Conservation (phyloP, 1,284 basidiomycete genomes). For the Sporisorium exsertum region DNA sequence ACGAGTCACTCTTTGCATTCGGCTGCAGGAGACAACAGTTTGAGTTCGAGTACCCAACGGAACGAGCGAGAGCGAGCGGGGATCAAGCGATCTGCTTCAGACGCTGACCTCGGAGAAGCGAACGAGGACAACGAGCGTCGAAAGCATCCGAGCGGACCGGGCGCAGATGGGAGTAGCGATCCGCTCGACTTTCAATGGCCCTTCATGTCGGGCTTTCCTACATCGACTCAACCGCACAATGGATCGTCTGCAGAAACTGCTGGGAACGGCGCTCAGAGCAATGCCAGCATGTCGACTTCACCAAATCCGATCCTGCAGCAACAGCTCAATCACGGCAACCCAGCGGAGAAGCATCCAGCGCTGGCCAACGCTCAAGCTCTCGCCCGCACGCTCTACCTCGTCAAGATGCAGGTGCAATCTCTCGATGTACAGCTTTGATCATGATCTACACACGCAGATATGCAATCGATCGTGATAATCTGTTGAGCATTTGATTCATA, state of each 20-base stretch:
- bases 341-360: conserved; percentile 50
- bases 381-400: conserved; percentile 39
- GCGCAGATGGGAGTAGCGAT: conserved; percentile 16
- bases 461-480: neutral
- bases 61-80: conserved; percentile 6
- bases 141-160: neutral
- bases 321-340: conserved; percentile 31
- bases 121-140: conserved; percentile 4
- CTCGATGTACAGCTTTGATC: conserved; percentile 27
- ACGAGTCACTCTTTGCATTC: conserved; percentile 47
- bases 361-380: conserved; percentile 50
- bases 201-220: conserved; percentile 39
- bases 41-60: conserved; percentile 4
- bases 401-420: conserved; percentile 50
- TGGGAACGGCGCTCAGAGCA: conserved; percentile 7
- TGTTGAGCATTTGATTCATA: neutral
- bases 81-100: conserved; percentile 37
- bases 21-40: neutral
- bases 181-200: conserved; percentile 47
- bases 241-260: neutral
- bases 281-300: neutral
- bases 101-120: conserved; percentile 17
- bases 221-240: conserved; percentile 8
- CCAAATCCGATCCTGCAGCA: conserved; percentile 33
- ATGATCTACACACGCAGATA: conserved; percentile 1